Evolutionary conservation across 192 early-diverging fungal genomes (phyloP), one percentile per base, ranked within the genome.

Genomic region (Funneliformis geosporum): DNA sequence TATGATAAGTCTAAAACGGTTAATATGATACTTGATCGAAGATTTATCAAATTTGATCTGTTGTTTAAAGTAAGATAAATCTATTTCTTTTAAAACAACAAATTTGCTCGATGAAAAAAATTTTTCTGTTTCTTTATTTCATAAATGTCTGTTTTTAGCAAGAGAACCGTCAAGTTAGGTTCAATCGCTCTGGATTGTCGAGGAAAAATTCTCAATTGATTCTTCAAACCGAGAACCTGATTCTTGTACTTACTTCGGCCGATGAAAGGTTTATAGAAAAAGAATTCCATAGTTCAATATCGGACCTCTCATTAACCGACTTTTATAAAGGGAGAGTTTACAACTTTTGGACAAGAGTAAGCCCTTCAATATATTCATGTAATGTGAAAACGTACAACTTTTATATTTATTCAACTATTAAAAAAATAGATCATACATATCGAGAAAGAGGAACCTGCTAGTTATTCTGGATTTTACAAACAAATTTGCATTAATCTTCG

Each of bases 301-400:
- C 33, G 11, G 66, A 68, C 9, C 14, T 68, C 18, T 39, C 33
- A 39, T 11, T 38, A 68, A 39, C 27, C 18, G 66, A 68, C 8
- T 38, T 68, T 42, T 38, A 39, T 28, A 68, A 68, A 38, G 66
- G 66, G 33, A 68, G 66, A 21, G 66, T 27, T 18, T 68, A 39
- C 40, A 27, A 68, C 28, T 68, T 68, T 68, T 68, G 66, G 66
- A 68, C 33, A 39, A 68, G 66, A 18, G 66, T 68, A 39, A 39
- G 38, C n/a, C n/a, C n/a, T n/a, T n/a, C n/a, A n/a, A n/a, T n/a
- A n/a, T n/a, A n/a, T 67, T 38, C 40, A 14, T 68, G 14, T 68
- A 18, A 25, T 38, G 18, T 5, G 2, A 38, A 23, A 2, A 67
- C 2, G 10, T 2, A 67, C 9, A 64, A 2, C 6, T 64, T 27